phyloP scores from a whole-genome alignment of 495 filamentous ascomycete genomes.

The Annulohypoxylon bovei region DNA sequence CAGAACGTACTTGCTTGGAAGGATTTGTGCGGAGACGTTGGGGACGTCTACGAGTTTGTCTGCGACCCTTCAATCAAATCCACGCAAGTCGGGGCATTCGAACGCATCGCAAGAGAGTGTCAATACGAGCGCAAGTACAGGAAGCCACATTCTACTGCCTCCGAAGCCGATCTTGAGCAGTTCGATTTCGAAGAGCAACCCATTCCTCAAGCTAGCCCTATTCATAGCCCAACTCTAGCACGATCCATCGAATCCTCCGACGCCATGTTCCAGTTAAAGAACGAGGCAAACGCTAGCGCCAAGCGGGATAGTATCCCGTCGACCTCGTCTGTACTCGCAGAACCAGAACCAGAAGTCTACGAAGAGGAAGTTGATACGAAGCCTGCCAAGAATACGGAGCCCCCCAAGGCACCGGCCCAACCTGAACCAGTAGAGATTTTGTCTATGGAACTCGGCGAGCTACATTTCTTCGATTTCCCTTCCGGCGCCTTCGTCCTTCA shows the following conservation, averaged over 20 bases:
- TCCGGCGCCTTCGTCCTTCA: conserved; percentile 85
- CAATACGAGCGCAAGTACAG: conserved; percentile 97
- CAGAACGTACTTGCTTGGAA: conserved; percentile 92
- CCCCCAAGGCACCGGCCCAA: conserved; percentile 61
- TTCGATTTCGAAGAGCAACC: conserved; percentile 85
- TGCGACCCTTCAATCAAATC: conserved; percentile 79
- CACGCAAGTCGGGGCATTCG: conserved; percentile 80
- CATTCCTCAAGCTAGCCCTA: conserved; percentile 83
- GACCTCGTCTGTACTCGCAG: conserved; percentile 10
- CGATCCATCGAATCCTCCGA: conserved; percentile 59
- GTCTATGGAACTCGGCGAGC: conserved; percentile 78
- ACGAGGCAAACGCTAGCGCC: conserved; percentile 45
- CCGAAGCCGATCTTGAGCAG: conserved; percentile 78
- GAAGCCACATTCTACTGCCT: conserved; percentile 79
- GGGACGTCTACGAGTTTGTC: conserved; percentile 95
- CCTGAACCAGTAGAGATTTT: conserved; percentile 79
- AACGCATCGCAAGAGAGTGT: conserved; percentile 85
- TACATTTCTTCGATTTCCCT: conserved; percentile 92
- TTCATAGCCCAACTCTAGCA: conserved; percentile 69
- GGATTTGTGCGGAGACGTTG: conserved; percentile 90
- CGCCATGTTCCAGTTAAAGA: conserved; percentile 54
- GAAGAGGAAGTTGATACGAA: conserved; percentile 26
- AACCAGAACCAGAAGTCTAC: conserved; percentile 26
- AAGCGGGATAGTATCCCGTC: conserved; percentile 46
- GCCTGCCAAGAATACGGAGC: conserved; percentile 51